These are phyloP conservation scores for Plasmodium ovale DNA, from an alignment of 169 alveolate species.

Conservation along the genomic window DNA sequence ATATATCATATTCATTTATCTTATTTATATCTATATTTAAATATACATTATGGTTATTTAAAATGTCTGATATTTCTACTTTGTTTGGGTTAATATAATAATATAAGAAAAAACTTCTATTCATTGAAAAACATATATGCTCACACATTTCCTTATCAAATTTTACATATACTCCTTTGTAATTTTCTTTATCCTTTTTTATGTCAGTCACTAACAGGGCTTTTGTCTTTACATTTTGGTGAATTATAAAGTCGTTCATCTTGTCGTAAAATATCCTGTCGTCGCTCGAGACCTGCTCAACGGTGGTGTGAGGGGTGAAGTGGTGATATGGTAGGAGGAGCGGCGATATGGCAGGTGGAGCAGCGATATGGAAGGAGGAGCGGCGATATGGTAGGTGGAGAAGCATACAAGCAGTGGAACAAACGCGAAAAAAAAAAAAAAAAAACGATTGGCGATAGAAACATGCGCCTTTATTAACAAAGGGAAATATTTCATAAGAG, in stretches of 20 bases:
- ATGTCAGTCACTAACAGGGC: conserved; percentile 60
- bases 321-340: no score
- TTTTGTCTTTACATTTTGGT: conserved; percentile 52
- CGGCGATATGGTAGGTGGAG: no score
- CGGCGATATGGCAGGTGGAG: no score
- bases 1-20: conserved; percentile 49
- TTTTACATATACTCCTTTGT: conserved; percentile 62
- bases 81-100: conserved; percentile 37
- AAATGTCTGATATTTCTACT: conserved; percentile 52
- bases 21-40: conserved; percentile 43
- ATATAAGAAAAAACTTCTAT: conserved; percentile 47
- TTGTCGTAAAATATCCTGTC: conserved; percentile 63
- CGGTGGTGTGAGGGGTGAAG: not conserved
- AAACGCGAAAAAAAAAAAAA: no score
- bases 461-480: no score
- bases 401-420: no score
- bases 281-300: conserved; percentile 44
- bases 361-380: no score
- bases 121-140: conserved; percentile 25
- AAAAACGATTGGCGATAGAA: no score
- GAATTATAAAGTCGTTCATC: conserved; percentile 61
- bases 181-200: conserved; percentile 31
- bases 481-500: no score
- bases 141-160: conserved; percentile 61
- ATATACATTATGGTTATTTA: conserved; percentile 61